These are phyloP conservation scores for Coniochaeta sp. DNA, from an alignment of 2,329 filamentous ascomycete genomes.

Conservation along the genomic window DNA sequence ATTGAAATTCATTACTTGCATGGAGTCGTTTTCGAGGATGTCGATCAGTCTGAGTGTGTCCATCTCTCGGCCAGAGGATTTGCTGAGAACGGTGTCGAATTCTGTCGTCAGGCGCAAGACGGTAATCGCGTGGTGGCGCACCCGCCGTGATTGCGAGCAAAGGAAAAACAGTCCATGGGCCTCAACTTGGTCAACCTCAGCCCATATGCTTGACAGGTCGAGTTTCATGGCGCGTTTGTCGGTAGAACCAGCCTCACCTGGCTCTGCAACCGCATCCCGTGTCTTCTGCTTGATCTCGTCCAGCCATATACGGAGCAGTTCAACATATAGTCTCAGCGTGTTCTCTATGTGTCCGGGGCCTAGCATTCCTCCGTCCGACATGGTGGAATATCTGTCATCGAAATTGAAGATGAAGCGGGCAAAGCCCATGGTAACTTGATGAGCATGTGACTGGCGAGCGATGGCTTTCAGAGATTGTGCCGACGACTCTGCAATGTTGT, in stretches of 20 bases:
- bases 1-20: conserved; percentile 84
- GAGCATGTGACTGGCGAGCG: conserved; percentile 83
- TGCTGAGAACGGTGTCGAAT: conserved; percentile 83
- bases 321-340: conserved; percentile 85
- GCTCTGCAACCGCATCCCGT: conserved; percentile 61
- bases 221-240: conserved; percentile 71
- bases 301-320: conserved; percentile 93
- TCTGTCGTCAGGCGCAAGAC: conserved; percentile 88
- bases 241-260: conserved; percentile 52
- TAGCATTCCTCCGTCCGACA: conserved; percentile 96
- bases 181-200: conserved; percentile 93
- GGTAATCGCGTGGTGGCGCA: conserved; percentile 84
- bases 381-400: conserved; percentile 93
- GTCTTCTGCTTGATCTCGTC: conserved; percentile 89
- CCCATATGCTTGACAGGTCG: conserved; percentile 81
- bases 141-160: conserved; percentile 87
- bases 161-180: conserved; percentile 95
- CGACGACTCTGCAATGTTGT: conserved; percentile 86
- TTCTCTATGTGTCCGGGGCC: conserved; percentile 92
- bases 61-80: conserved; percentile 49
- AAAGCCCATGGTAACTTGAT: conserved; percentile 95
- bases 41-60: conserved; percentile 69
- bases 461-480: conserved; percentile 92
- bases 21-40: conserved; percentile 84
- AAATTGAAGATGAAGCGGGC: conserved; percentile 98